phyloP scores from a whole-genome alignment of 1,139 yeast genomes.

The Meyerozyma carpophila region DNA sequence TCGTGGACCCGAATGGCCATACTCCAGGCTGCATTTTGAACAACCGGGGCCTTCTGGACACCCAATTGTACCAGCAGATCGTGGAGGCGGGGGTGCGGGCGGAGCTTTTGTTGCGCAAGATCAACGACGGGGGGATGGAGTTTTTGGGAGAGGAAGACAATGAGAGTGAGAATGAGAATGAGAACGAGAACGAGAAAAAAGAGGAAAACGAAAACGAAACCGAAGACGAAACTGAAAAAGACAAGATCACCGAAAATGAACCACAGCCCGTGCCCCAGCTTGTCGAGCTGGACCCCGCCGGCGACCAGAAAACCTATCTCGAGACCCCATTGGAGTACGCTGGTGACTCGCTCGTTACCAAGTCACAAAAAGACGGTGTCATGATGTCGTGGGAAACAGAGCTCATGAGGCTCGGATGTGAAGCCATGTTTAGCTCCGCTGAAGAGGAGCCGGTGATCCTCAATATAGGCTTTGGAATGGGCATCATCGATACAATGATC shows the following conservation, averaged over 20 bases:
- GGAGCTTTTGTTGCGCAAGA: slow-evolving; percentile 70
- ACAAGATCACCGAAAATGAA: too few relatives aligned
- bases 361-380: slow-evolving; percentile 77
- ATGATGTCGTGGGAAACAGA: slow-evolving; percentile 97
- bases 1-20: slow-evolving; percentile 57
- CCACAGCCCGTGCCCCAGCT: slow-evolving; percentile 10
- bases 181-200: slow-evolving; percentile 5
- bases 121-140: slow-evolving; percentile 49
- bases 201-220: slow-evolving; percentile 6
- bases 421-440: slow-evolving; percentile 49
- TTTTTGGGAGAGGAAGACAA: slow-evolving; percentile 25
- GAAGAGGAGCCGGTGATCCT: slow-evolving; percentile 40
- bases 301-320: slow-evolving; percentile 60
- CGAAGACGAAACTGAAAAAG: slow-evolving; percentile 1
- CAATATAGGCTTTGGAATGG: slow-evolving; percentile 96
- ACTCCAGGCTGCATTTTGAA: slow-evolving; percentile 74
- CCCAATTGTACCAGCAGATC: slow-evolving; percentile 45
- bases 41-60: slow-evolving; percentile 41
- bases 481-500: slow-evolving; percentile 80
- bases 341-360: slow-evolving; percentile 68
- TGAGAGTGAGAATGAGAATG: slow-evolving; percentile 4
- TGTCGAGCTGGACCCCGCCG: slow-evolving; percentile 32
- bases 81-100: slow-evolving; percentile 91
- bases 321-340: slow-evolving; percentile 63
- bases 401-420: slow-evolving; percentile 77